Conservation (phyloP, 495 filamentous ascomycete genomes). For the Collariella sp. region DNA sequence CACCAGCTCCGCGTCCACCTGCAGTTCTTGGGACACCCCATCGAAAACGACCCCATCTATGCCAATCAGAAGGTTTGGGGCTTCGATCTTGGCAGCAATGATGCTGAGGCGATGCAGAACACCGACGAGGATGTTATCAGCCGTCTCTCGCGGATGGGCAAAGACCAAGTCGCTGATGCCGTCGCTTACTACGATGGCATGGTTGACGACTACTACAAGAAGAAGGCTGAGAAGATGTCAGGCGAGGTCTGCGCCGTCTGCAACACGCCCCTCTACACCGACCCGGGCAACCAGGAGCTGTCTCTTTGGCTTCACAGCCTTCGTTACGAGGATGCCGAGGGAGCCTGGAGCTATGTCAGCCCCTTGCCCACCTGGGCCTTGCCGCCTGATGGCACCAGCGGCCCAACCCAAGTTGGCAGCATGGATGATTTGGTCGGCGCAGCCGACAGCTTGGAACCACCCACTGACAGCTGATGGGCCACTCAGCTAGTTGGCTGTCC, state of each 20-base stretch:
- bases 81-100: constrained; percentile 60
- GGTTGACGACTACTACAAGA: constrained; percentile 74
- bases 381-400: constrained; percentile 57
- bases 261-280: constrained; percentile 80
- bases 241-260: constrained; percentile 74
- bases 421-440: constrained; percentile 46
- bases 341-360: constrained; percentile 80
- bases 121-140: constrained; percentile 84
- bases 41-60: constrained; percentile 95
- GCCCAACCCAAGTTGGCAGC: constrained; percentile 48
- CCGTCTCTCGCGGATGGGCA: constrained; percentile 81
- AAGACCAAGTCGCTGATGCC: constrained; percentile 79
- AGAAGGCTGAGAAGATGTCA: constrained; percentile 85
- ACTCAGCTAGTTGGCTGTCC: neutral
- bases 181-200: constrained; percentile 92
- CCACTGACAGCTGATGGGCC: constrained; percentile 7
- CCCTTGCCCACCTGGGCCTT: constrained; percentile 78
- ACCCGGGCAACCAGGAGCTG: constrained; percentile 81
- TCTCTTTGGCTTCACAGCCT: constrained; percentile 89
- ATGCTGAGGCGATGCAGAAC: constrained; percentile 52
- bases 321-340: constrained; percentile 72
- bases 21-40: constrained; percentile 89
- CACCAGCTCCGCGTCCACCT: constrained; percentile 94
- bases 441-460: constrained; percentile 22
- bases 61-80: constrained; percentile 91